These are phyloP conservation scores for Monosporascus sp. DNA, from an alignment of 2,329 filamentous ascomycete species.

Conservation along the genomic window DNA sequence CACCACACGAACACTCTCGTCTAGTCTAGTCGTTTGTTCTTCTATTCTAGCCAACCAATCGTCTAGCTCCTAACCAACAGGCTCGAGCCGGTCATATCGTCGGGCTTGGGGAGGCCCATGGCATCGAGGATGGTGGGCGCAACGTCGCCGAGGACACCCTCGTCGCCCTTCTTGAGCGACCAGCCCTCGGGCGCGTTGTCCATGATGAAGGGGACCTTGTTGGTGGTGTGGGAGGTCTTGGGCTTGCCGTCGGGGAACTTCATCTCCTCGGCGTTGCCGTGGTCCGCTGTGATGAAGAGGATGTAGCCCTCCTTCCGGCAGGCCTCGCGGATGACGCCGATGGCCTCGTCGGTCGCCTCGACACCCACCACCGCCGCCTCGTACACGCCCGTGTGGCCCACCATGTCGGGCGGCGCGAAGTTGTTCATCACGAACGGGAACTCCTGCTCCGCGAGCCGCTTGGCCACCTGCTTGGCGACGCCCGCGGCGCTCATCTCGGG, in stretches of 20 bases:
- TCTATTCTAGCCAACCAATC: neutral
- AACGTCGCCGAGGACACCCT: constrained; percentile 92
- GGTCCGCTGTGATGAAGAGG: constrained; percentile 92
- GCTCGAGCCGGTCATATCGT: constrained; percentile 86
- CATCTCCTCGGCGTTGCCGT: constrained; percentile 99
- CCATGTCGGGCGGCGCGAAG: constrained; percentile 99
- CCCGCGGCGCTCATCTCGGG: constrained; percentile 93
- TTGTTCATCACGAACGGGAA: constrained; percentile 99
- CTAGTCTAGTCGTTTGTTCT: too few species aligned
- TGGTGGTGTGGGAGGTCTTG: constrained; percentile 96
- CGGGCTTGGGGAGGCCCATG: constrained; percentile 87
- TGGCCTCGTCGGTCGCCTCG: constrained; percentile 85
- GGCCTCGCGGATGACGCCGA: constrained; percentile 84
- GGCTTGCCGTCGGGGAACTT: constrained; percentile 91
- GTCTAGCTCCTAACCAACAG: constrained; percentile 68
- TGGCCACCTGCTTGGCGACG: constrained; percentile 83
- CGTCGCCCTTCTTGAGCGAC: constrained; percentile 70
- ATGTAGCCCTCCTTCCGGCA: constrained; percentile 93
- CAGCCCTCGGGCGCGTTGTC: constrained; percentile 89
- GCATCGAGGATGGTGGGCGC: constrained; percentile 86
- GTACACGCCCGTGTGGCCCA: constrained; percentile 96
- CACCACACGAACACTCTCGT: neutral
- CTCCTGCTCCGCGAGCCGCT: constrained; percentile 77
- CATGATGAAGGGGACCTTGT: constrained; percentile 98
- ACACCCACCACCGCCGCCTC: constrained; percentile 85